phyloP scores from a whole-genome alignment of 345 rosid genomes.

The Erucastrum elatum region DNA sequence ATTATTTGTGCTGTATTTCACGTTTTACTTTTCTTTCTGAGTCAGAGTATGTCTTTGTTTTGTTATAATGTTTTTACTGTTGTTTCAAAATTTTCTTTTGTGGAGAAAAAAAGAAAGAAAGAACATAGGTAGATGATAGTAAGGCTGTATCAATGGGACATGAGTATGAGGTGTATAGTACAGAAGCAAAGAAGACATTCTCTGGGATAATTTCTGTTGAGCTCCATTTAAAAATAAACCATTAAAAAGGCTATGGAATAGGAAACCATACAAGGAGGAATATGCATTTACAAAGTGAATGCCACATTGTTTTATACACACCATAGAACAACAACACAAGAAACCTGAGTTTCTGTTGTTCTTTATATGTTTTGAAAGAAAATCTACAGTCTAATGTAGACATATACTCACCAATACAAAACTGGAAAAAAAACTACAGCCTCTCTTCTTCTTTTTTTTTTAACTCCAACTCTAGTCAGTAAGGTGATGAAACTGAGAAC shows the following conservation, averaged over 20 bases:
- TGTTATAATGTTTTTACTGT: slow-evolving; percentile 13
- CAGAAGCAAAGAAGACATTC: background rate
- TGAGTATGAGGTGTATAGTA: background rate
- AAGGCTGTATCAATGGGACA: background rate
- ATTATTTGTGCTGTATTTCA: background rate
- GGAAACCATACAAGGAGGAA: background rate
- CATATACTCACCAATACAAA: slow-evolving; percentile 23
- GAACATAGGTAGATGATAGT: background rate
- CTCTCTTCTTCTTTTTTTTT: background rate
- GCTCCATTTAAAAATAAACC: background rate
- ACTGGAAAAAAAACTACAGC: slow-evolving; percentile 9
- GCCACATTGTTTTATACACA: background rate
- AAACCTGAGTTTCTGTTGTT: background rate
- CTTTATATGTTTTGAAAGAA: background rate
- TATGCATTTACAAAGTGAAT: background rate
- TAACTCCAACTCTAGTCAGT: slow-evolving; percentile 30
- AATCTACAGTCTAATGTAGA: slow-evolving; percentile 12
- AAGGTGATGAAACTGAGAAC: slow-evolving; percentile 22
- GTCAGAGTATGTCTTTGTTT: background rate
- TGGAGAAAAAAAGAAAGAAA: too few relatives aligned
- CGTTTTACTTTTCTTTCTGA: background rate
- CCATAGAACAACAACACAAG: background rate
- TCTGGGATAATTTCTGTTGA: background rate
- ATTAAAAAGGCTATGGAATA: background rate
- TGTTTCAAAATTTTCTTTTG: slow-evolving; percentile 1